Evolutionary conservation across 2,329 filamentous ascomycete genomes (phyloP), one percentile per base, ranked within the genome.

Genomic region (Graphilbum ipis-grandicollis): DNA sequence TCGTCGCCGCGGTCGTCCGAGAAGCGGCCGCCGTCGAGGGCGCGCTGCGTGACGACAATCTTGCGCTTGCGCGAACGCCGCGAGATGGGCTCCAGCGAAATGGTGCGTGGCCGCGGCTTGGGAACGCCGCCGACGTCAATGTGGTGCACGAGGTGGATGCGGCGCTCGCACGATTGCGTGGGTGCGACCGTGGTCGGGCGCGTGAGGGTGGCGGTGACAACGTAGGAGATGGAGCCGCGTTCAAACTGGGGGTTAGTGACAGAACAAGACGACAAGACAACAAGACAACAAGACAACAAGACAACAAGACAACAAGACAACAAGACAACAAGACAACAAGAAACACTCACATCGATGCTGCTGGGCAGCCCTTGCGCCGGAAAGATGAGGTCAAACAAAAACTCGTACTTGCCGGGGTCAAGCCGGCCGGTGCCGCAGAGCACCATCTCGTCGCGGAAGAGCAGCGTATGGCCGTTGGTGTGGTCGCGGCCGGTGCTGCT

Each of bases 141-240:
- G 41, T 71, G 75, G 54, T 94, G 84, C 25, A 82, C 62, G 8
- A 94, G 62, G 41, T 76, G 74, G 18, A 98, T 67, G 49, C 85
- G 86, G 42, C 75, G 71, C 46, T 93, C 84, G 56, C 81, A 90
- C 26, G 73, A 79, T 9, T 77, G 68, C 3, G 78, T 85, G 2
- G 88, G 78, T 13, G 78, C 70, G 43, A 94, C 92, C 6, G 85
- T 76, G 0, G 81, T 90, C 17, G 90, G 88, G 39, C 85, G 75
- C 17, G 88, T 96, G 39, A 96, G 56, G 9, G 85, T 94, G 23
- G 88, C 79, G 6, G 83, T 88, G 48, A 96, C 71, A 60, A 88
- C 75, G 58, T 96, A 98, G 17, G 80, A 79, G 48, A 98, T 83
- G 2, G 83, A 86, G 26, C 90, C 90, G 51, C 88, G 76, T 58